Base-by-base conservation (phyloP, 805 yeast species). In the Saccharomycopsis fermentans region DNA sequence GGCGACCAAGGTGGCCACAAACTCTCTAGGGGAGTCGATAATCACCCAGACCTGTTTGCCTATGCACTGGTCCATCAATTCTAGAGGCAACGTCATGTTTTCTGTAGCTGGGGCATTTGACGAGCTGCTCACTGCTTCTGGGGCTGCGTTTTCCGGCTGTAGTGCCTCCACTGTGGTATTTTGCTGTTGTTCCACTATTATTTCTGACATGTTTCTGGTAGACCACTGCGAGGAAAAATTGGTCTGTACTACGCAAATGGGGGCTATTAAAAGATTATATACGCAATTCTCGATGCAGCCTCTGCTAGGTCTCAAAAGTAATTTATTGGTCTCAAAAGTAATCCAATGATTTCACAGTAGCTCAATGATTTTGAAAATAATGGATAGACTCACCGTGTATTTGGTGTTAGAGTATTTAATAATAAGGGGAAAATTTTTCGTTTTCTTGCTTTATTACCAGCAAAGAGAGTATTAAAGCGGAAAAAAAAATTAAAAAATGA, bases 1-100 rank as follows among this genome's bases (percentile, higher is more conserved):
- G 1, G 98, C 98, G 32, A 86, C 81, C 55, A 94, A 75, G 3
- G 83, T 88, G 1, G 99, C 99, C n/a, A 80, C 78, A 69, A 90
- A 94, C 69, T 91, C 97, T 69, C 82, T 82, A 59, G 78, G 75
- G 21, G 79, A 77, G 56, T 74, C 71, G 69, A 78, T 77, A 56
- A 89, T 77, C 27, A 90, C 87, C 79, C 87, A 81, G 47, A 92
- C 82, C 58, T 79, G 77, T 35, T 89, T 82, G 17, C 96, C 96
- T 40, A 92, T 83, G 61, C 91, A 83, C 70, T 84, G 86, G 71
- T 94, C 97, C 43, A 92, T 87, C 55, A 90, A 80, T 70, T 91
- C 98, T 61, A 90, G 74, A 4, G 96, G 97, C 55, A 86, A 74
- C 14, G 79, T 66, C 56, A 61, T 59, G 57, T 59, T 53, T 52